These are phyloP conservation scores for Forsythia suspensa DNA, from an alignment of 257 asterid genomes.

Conservation along the genomic window DNA sequence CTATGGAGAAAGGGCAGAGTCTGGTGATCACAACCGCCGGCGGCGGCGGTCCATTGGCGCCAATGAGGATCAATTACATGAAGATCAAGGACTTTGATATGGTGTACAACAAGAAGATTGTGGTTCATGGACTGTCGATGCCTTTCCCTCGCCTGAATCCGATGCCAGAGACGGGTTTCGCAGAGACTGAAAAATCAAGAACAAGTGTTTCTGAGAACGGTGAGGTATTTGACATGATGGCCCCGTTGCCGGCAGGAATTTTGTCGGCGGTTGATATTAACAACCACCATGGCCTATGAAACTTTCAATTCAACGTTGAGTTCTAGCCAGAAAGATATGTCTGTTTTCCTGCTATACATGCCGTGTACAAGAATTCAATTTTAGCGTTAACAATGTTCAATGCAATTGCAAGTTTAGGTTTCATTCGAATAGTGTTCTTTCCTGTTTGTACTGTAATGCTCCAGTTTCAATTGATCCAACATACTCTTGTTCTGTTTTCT, in stretches of 20 bases:
- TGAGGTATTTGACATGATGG: neutral
- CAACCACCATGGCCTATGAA: neutral
- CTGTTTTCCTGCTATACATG: too few species aligned
- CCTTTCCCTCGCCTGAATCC: slow-evolving; percentile 49
- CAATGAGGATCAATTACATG: slow-evolving; percentile 69
- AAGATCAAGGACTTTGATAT: slow-evolving; percentile 49
- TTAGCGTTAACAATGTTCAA: neutral
- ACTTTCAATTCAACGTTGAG: neutral
- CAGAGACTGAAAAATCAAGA: neutral
- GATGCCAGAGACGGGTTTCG: slow-evolving; percentile 3
- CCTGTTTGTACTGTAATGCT: too few species aligned
- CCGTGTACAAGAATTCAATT: neutral
- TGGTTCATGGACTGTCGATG: slow-evolving; percentile 59
- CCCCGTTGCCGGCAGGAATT: neutral
- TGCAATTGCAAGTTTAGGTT: too few species aligned
- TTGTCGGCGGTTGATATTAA: neutral
- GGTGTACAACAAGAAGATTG: slow-evolving; percentile 61
- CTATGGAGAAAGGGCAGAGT: slow-evolving; percentile 53
- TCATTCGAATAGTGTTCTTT: too few species aligned
- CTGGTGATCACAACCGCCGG: slow-evolving; percentile 70
- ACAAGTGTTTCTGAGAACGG: neutral
- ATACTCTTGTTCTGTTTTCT: too few species aligned
- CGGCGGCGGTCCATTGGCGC: slow-evolving; percentile 55
- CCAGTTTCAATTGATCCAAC: too few species aligned
- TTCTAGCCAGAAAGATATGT: neutral